Base-by-base conservation (phyloP, 2,329 filamentous ascomycete genomes). In the Penicillium sp. region DNA sequence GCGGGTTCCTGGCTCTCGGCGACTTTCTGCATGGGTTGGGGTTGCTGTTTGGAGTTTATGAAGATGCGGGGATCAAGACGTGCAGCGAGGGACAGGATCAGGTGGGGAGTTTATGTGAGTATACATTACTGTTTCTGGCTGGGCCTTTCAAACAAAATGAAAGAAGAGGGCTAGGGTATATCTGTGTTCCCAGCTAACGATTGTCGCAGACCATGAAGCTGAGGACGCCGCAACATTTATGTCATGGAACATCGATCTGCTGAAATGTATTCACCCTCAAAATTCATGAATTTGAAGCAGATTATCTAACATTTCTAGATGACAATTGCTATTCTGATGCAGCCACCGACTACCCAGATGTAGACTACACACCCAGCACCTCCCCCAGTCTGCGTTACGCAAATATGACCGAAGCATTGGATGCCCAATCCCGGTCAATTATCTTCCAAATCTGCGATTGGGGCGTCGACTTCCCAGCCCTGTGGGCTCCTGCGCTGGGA, bases 401-500 rank as follows among this genome's bases (percentile, higher is more conserved):
- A 10, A 78, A 75, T 46, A 84, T 83, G 80, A 77, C 77, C 0
- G 63, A 69, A 0, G 75, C 77, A 0, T 67, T 83, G 0, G 69
- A 76, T 4, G 63, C 67, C 0, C 72, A 76, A 0, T 66, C 75
- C n/a, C 73, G 77, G 0, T 69, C 77, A 5, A 78, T 83, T 2
- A 66, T 80, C 3, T 83, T 82, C 57, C 79, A 80, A 35, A 74
- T 83, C 9, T 84, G 81, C 59, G 81, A 84, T 64, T 84, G 81
- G 81, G 81, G 81, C 0, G 72, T 83, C 5, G 81, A 76, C 26
- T 74, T 83, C 45, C 73, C 82, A 0, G 77, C 78, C 0, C 71
- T 75, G 4, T 83, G 81, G 80, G 80, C 80, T 0, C 72, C 79
- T 2, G 67, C 68, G 0, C 70, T 83, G 3, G 79, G 79, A 1